Evolutionary conservation across 257 asterid species (phyloP), one percentile per base, ranked within the genome.

Genomic region (Mentha longifolia): DNA sequence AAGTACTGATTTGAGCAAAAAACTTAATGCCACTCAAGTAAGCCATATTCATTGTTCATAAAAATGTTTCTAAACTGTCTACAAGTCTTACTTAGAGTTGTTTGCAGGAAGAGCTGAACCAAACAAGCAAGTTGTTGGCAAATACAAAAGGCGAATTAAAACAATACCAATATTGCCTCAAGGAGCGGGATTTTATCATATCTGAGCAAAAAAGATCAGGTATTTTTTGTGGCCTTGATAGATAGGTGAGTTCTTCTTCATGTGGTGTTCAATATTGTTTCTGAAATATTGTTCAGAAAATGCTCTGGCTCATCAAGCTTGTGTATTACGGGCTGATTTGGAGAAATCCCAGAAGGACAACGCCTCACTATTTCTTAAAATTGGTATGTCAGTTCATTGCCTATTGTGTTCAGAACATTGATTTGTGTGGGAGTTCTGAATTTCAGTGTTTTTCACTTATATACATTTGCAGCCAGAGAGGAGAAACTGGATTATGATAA

Each of bases 161-260:
- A 59, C 84, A 22, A 54, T 80, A 83, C 77, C 85, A 88, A 55
- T 85, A 84, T 80, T 74, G 88, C 51, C 77, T 92, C 22, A 84
- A 84, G 85, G 96, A 92, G 80, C 78, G 88, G 15, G 98, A 90
- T 50, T 92, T 83, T 54, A 74, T 90, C 70, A 90, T 92, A 70
- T 85, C 90, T 37, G 96, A 86, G 77, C 98, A 90, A 77, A 88
- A 85, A 84, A 92, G 80, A 84, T 88, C 97, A 15, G 98, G 96
- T 92, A 84, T 39, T n/a, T 13, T 65, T 28, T 33, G 47, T 51
- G 22, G 22, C 28, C 54, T 60, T 17, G 16, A 49, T 16, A 39
- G 25, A 47, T 60, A 61, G 20, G 30, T 66, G 73, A 16, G 13
- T 13, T 73, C 70, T n/a, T n/a, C n/a, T 41, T 19, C 43, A 10